Conservation (phyloP, 179 eudicot genomes). For the Pouteria campechiana region DNA sequence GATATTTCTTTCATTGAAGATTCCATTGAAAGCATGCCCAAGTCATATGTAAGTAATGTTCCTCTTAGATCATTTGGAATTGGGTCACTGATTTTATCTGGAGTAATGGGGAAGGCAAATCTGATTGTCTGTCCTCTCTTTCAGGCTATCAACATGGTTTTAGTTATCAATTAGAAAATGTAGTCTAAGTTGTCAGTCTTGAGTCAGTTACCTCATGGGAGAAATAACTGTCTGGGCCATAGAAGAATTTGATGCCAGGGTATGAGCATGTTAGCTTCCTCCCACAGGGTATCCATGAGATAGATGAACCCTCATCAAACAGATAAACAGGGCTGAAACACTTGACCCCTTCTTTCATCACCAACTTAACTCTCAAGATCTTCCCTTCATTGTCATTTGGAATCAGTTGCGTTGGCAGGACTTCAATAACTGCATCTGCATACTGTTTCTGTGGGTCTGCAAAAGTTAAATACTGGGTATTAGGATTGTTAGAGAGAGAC, state of each 20-base stretch:
- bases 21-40: no score
- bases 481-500: neutral
- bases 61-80: no score
- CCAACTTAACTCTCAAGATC: conserved; percentile 85
- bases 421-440: conserved; percentile 96
- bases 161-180: no score
- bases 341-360: conserved; percentile 90
- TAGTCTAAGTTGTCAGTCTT: no score
- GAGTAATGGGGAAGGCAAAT: no score
- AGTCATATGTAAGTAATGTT: no score
- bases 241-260: conserved; percentile 91
- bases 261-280: conserved; percentile 89
- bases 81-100: no score
- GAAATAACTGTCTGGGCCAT: conserved; percentile 83
- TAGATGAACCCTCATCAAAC: conserved; percentile 95
- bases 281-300: conserved; percentile 91
- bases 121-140: no score
- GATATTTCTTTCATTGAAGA: no score
- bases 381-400: conserved; percentile 92
- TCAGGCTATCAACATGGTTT: no score
- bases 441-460: conserved; percentile 95
- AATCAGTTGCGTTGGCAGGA: conserved; percentile 82
- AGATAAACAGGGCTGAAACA: conserved; percentile 86
- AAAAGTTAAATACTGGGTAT: no score
- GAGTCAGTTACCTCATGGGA: conserved; percentile 78